Base-by-base conservation (phyloP, 345 rosid genomes). In the Tarenaya hassleriana region DNA sequence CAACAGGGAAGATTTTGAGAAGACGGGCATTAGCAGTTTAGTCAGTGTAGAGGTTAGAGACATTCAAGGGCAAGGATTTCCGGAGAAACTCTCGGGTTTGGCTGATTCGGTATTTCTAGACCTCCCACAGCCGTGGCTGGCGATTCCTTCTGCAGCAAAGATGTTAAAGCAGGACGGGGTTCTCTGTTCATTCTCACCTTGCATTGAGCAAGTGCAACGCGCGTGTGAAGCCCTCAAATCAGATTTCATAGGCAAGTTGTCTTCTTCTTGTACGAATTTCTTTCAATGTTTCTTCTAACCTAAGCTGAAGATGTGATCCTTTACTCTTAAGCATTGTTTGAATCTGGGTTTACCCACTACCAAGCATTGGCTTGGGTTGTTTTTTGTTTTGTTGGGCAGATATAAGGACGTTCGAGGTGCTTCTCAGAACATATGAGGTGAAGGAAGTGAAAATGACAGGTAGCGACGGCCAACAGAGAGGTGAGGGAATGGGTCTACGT, bases 191-290 rank as follows among this genome's bases (percentile, higher is more conserved):
- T 92, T 92, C 76, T 88, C 97, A 16, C 98, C 97, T 9, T 92
- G 98, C 71, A 85, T 88, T 38, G 97, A 92, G 69, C 94, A 92
- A 83, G 97, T 83, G 50, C 95, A 92, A 47, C 87, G 82, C 39
- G 68, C 91, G 17, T 92, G 88, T 63, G 96, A 92, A 71, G 75
- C 76, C 58, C 86, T 88, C 29, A 68, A 58, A 58, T 70, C 75
- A 57, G 65, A 77, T 47, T 88, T 88, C 70, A 83, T 84, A 9
- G 95, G 98, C 84, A 66, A 47, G 24, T n/a, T n/a, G n/a, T n/a
- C n/a, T n/a, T n/a, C n/a, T n/a, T n/a, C n/a, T n/a, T n/a, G n/a
- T n/a, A n/a, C n/a, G n/a, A n/a, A n/a, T n/a, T n/a, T n/a, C n/a
- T n/a, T n/a, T n/a, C n/a, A n/a, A n/a, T n/a, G n/a, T n/a, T n/a